Base-by-base conservation (phyloP, 805 yeast species). In the Candida ascalaphidarum region DNA sequence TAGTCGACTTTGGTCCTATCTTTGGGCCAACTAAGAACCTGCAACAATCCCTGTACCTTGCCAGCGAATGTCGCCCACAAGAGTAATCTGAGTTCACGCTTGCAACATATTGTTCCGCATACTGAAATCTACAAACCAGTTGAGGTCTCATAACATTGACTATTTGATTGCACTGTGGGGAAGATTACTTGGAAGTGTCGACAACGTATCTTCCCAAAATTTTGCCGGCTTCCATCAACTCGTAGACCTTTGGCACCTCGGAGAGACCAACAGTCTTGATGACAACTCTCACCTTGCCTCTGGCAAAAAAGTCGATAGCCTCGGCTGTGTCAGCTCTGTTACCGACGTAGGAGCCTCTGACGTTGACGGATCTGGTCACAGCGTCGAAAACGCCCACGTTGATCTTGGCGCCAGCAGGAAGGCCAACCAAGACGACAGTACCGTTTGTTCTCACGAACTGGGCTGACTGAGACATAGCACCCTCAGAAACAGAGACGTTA, bases 401-500 rank as follows among this genome's bases (percentile, higher is more conserved):
- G 14, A 60, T 62, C 45, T 58, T 43, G 37, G 68, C 64, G 35
- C 62, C 65, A 16, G 65, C 65, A 33, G 67, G 68, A 48, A 61
- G 54, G 39, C 68, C 67, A 30, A 61, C 67, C 43, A 61, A 51
- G 9, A 61, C 67, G 23, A 58, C 63, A 29, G 63, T 58, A 39
- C 67, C 68, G 30, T 51, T 47, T 18, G 63, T 31, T 50, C 68
- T 55, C 30, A 58, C 55, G 18, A 4, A 45, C 30, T 36, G 46
- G 27, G 36, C 41, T 14, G 74, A 68, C 48, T 68, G 74, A 17
- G 59, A 35, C 36, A 69, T 63, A 29, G 76, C 75, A 26, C 33
- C 33, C 44, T 66, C 74, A 24, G 77, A 65, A 17, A 71, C 75
- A 20, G 77, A 77, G 22, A 61, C 67, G 34, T 61, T 61, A 32